phyloP scores from a whole-genome alignment of 2,329 filamentous ascomycete species.

The Botrytis sinoallii region DNA sequence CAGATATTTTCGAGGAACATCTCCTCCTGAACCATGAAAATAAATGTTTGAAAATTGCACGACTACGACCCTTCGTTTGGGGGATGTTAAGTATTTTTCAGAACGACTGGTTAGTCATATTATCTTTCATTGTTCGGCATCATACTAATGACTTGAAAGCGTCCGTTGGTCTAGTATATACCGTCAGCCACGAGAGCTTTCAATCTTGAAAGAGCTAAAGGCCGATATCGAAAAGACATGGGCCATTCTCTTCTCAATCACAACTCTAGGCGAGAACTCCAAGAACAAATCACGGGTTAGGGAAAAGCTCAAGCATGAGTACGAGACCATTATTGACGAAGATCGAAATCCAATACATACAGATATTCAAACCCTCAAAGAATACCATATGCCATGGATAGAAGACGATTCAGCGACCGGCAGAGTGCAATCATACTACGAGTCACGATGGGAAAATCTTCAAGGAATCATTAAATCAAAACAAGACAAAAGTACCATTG shows the following conservation, averaged over 20 bases:
- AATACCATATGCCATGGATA: slow-evolving; percentile 6
- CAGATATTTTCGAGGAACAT: slow-evolving; percentile 2
- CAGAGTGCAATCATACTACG: background rate
- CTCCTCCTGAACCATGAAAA: background rate
- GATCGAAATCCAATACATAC: too few relatives aligned
- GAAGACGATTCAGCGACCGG: background rate
- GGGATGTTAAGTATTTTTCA: background rate
- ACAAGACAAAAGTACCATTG: background rate
- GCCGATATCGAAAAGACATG: slow-evolving; percentile 4
- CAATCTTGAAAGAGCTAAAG: background rate
- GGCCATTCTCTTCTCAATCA: background rate
- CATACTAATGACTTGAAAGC: background rate
- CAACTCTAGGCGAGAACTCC: background rate
- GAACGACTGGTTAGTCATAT: background rate
- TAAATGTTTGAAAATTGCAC: background rate
- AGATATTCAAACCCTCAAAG: background rate
- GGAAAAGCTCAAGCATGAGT: slow-evolving; percentile 5
- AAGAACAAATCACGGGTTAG: background rate
- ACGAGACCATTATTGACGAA: background rate
- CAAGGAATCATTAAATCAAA: background rate
- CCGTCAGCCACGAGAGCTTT: background rate
- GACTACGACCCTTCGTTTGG: background rate
- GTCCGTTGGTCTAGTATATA: background rate
- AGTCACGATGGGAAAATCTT: background rate
- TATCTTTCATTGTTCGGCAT: background rate